Base-by-base conservation (phyloP, 192 early-diverging fungal genomes). In the Coemansia sp. region DNA sequence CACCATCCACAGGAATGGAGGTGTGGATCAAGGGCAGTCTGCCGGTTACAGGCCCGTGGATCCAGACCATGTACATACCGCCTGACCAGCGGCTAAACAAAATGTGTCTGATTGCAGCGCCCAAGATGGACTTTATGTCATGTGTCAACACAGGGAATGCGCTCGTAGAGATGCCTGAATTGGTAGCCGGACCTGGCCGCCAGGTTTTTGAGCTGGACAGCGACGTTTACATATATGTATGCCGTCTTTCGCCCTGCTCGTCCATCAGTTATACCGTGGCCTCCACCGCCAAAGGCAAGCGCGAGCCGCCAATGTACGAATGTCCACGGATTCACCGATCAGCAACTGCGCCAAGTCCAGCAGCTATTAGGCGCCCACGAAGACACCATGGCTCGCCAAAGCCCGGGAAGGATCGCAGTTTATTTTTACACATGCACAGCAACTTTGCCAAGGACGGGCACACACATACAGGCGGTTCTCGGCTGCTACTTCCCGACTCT, bases 11-110 rank as follows among this genome's bases (percentile, higher is more conserved):
- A 23, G 76, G 76, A 19, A 42, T 65, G 22, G 69, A 69, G 43
- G 27, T 79, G 40, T 79, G 76, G 76, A 79, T 79, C 28, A 79
- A 79, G 59, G 65, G 58, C 58, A 79, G 76, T 40, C 6, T 69
- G 50, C 76, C 76, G 0, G 27, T 79, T 25, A 56, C 60, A 28
- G 64, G 65, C 11, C 69, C 76, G 19, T 79, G 76, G 76, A 35
- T 72, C 48, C 76, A 79, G 62, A 43, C 58, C 14, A 67, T 79
- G 69, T 45, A 65, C 25, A 52, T 79, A 1, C 69, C 69, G 40
- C 76, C 76, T 30, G 58, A 55, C 21, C 29, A 44, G 24, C 69
- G 76, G 9, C 68, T 71, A 50, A 79, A 79, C 62, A 56, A 58
- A 21, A 55, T 79, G 27, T 79, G 76, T 18, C 57, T 54, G 12